Percentiles rank a stretch among this genome's conserved stretches.
These are phyloP conservation scores for Epicoccum sorghinum DNA, from an alignment of 2,329 filamentous ascomycete species.

Conservation along the genomic window DNA sequence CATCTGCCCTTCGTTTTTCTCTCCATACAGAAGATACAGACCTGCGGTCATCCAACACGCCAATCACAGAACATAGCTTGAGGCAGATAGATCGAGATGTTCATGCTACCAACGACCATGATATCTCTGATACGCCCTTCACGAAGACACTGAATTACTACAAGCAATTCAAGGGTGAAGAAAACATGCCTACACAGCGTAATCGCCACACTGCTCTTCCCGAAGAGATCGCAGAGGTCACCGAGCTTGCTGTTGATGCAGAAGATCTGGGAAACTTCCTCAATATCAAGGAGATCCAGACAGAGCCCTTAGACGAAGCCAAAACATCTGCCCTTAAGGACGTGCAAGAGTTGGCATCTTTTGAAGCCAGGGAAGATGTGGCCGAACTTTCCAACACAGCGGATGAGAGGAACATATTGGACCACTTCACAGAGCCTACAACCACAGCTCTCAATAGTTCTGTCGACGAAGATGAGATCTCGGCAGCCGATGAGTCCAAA, in stretches of 20 bases:
- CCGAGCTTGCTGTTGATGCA: slow-evolving; percentile 6
- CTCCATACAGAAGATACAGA: neutral
- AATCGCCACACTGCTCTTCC: slow-evolving; percentile 30
- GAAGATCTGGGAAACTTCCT: neutral
- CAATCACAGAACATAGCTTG: neutral
- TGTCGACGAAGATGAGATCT: neutral
- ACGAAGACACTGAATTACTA: slow-evolving; percentile 26
- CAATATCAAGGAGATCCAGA: neutral
- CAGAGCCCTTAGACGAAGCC: neutral
- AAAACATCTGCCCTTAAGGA: slow-evolving; percentile 1
- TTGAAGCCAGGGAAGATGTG: slow-evolving; percentile 19
- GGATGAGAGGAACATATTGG: neutral
- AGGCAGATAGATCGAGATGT: slow-evolving; percentile 11
- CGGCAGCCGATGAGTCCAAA: neutral
- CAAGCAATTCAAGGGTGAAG: slow-evolving; percentile 19
- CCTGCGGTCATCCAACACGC: neutral
- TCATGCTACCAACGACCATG: slow-evolving; percentile 8
- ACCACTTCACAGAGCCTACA: neutral
- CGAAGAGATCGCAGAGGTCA: slow-evolving; percentile 26
- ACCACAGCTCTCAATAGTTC: neutral
- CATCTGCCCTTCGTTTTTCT: neutral
- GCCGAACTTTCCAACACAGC: neutral
- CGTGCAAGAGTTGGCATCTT: slow-evolving; percentile 17
- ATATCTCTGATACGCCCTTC: slow-evolving; percentile 22
- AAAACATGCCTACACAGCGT: slow-evolving; percentile 21